Percentiles rank a stretch among this genome's conserved stretches.
phyloP scores from a whole-genome alignment of 192 early-diverging fungal species.

The Coemansia sp. region DNA sequence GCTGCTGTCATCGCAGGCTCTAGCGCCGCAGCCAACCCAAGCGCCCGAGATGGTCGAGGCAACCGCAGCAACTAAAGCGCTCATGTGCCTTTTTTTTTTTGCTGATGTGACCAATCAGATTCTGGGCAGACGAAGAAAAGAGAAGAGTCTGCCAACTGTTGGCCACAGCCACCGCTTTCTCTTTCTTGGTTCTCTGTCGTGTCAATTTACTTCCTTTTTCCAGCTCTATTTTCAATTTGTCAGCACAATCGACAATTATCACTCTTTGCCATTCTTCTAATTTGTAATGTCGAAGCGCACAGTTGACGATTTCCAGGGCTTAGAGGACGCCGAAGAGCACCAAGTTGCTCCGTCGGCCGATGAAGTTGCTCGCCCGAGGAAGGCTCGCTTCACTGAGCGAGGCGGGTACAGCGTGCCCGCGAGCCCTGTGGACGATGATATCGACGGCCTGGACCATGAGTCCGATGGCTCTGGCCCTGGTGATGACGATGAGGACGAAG shows the following conservation, averaged over 20 bases:
- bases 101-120: not conserved
- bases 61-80: not conserved
- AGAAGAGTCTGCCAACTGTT: not conserved
- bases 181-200: not conserved
- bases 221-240: not conserved
- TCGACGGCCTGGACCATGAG: not conserved
- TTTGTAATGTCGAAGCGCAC: slow-evolving; percentile 4
- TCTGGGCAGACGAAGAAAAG: not conserved
- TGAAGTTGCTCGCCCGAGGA: not conserved
- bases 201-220: not conserved
- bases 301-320: not conserved
- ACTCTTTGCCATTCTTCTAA: not conserved
- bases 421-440: slow-evolving; percentile 23
- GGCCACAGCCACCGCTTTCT: not conserved
- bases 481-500: not conserved
- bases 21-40: not conserved
- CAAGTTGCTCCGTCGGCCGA: not conserved
- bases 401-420: slow-evolving; percentile 22
- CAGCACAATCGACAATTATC: not conserved
- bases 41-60: not conserved
- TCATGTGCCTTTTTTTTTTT: not conserved
- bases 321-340: not conserved
- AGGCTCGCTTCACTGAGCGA: slow-evolving; percentile 11
- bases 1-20: not conserved
- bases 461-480: slow-evolving; percentile 5